Evolutionary conservation across 345 rosid genomes (phyloP), one percentile per base, ranked within the genome.

Genomic region (Trapa bicornis): DNA sequence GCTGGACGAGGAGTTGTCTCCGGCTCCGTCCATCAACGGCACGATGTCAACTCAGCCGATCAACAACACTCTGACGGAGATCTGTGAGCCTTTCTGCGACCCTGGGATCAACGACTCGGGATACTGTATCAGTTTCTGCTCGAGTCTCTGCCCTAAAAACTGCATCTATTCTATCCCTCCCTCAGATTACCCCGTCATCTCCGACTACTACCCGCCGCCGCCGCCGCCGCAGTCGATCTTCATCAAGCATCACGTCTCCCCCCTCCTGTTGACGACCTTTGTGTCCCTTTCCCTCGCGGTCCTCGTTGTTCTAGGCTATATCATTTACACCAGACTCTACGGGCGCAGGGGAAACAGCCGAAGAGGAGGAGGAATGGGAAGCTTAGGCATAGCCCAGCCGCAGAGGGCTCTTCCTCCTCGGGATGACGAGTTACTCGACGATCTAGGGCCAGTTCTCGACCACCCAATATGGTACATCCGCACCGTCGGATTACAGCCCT

Each of bases 391-490:
- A 66, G 41, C 39, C 16, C 38, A 45, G 16, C 63, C 65, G 0
- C 61, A 37, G 61, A 65, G 65, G 9, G 66, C 64, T 37, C 52
- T 64, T 13, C 67, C 64, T 1, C 67, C 67, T 37, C 57, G 45
- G 66, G 76, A 15, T 45, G 82, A 78, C 63, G 80, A 79, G 36
- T 73, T 82, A 65, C 69, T 83, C 14, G 81, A 80, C 63, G 80
- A 82, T 36, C 87, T 71, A 12, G 81, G 65, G 48, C 84, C 84
- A 2, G 65, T 68, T 0, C 60, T 88, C 0, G 89, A 88, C 45
- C 95, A 88, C 65, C 95, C 77, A 14, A 48, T 88, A 47, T 88
- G 95, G 95, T 79, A 84, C 76, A 88, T 88, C 68, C 71, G 76
- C 72, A 88, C 96, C 13, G 69, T 84, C 1, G 96, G 96, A 0